These are phyloP conservation scores for Drosera spatulata DNA, from an alignment of 179 eudicot species.

Conservation along the genomic window DNA sequence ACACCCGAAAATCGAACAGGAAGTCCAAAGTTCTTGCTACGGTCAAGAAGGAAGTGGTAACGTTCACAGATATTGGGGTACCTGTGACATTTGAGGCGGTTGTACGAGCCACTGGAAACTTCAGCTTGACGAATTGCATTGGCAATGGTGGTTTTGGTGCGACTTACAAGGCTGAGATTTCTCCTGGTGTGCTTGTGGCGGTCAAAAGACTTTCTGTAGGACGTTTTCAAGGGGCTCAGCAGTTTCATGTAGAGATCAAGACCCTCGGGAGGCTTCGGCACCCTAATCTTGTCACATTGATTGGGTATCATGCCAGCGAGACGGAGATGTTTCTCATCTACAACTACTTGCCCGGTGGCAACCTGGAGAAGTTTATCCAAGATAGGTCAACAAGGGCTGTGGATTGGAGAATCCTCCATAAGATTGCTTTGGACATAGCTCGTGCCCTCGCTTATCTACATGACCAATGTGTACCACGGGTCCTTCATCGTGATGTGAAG, in stretches of 20 bases:
- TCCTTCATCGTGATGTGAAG: conserved; percentile 53
- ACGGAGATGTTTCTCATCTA: conserved; percentile 57
- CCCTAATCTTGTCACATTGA: conserved; percentile 43
- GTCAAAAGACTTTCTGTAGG: conserved; percentile 44
- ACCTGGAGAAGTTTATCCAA: conserved; percentile 48
- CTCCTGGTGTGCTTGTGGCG: conserved; percentile 41
- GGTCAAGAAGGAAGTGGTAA: conserved; percentile 33
- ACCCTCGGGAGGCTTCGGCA: conserved; percentile 52
- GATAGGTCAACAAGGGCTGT: conserved; percentile 41
- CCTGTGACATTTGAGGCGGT: conserved; percentile 45
- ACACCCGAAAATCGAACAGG: conserved; percentile 37
- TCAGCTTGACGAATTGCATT: conserved; percentile 50
- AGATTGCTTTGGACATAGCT: conserved; percentile 50
- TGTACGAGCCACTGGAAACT: conserved; percentile 44
- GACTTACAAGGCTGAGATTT: conserved; percentile 49
- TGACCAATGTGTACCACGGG: conserved; percentile 51
- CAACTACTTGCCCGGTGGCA: conserved; percentile 51
- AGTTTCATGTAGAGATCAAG: conserved; percentile 51
- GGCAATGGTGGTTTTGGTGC: conserved; percentile 61
- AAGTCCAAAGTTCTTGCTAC: conserved; percentile 29
- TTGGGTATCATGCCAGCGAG: conserved; percentile 50
- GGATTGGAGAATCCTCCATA: conserved; percentile 55
- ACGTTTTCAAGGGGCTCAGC: conserved; percentile 54
- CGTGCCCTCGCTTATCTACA: conserved; percentile 55
- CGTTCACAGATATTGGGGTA: conserved; percentile 39